A percentile compares a stretch with the other conserved stretches of the same genome.
These are phyloP conservation scores for Coemansia sp. DNA, from an alignment of 192 early-diverging fungal species.

Conservation along the genomic window DNA sequence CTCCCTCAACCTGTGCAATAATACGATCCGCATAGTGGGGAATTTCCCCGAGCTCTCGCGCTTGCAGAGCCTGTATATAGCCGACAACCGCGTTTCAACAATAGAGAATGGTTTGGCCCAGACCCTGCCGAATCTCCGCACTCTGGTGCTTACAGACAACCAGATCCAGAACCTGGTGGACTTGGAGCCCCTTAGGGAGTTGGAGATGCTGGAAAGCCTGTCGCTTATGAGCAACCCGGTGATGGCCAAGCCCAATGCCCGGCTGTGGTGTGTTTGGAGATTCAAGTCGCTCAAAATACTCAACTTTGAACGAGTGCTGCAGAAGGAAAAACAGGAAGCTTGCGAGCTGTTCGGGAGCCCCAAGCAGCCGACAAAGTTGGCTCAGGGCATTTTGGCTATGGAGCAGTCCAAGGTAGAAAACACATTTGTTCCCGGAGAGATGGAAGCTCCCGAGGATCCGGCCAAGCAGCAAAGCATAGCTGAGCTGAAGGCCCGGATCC, in stretches of 20 bases:
- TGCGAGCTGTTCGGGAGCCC: slow-evolving; percentile 68
- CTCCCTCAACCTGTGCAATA: slow-evolving; percentile 88
- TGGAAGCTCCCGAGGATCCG: slow-evolving; percentile 2
- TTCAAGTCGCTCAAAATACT: slow-evolving; percentile 68
- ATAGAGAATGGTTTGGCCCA: slow-evolving; percentile 68
- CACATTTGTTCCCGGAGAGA: slow-evolving; percentile 85
- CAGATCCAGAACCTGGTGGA: slow-evolving; percentile 78
- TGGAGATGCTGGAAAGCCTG: slow-evolving; percentile 56
- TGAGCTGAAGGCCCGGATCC: slow-evolving; percentile 46
- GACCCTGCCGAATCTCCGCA: slow-evolving; percentile 72
- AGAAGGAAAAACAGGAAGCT: slow-evolving; percentile 78
- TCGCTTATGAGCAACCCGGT: slow-evolving; percentile 91
- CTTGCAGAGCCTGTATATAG: slow-evolving; percentile 70
- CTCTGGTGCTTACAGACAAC: slow-evolving; percentile 88
- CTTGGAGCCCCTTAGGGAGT: slow-evolving; percentile 66
- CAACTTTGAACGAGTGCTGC: slow-evolving; percentile 79
- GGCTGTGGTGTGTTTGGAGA: slow-evolving; percentile 80
- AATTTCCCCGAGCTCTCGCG: slow-evolving; percentile 84
- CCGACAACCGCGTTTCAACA: slow-evolving; percentile 85
- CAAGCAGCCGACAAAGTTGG: slow-evolving; percentile 64
- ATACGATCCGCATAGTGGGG: slow-evolving; percentile 78
- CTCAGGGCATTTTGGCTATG: slow-evolving; percentile 62
- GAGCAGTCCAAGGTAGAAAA: slow-evolving; percentile 53
- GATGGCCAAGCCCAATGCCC: slow-evolving; percentile 73
- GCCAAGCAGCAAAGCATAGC: slow-evolving; percentile 31